phyloP scores from a whole-genome alignment of 2,329 filamentous ascomycete genomes.

The Colletotrichum falcatum region DNA sequence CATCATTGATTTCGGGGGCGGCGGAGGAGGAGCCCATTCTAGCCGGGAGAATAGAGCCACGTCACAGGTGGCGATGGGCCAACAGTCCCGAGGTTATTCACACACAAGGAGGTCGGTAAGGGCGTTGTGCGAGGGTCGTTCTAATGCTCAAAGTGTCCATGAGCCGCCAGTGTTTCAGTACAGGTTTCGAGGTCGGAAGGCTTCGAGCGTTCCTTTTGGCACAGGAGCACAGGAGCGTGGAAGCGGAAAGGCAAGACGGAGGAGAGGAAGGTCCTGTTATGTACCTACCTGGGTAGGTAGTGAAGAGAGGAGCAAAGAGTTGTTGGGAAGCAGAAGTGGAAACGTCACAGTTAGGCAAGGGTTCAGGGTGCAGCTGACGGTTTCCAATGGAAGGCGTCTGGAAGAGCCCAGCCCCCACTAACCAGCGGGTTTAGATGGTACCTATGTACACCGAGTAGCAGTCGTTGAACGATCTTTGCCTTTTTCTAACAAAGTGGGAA shows the following conservation, averaged over 20 bases:
- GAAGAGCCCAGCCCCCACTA: constrained; percentile 22
- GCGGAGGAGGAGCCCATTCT: constrained; percentile 44
- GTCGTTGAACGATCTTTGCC: constrained; percentile 14
- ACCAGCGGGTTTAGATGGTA: constrained; percentile 19
- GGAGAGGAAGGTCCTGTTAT: not conserved
- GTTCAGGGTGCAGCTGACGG: constrained; percentile 17
- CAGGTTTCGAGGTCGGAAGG: not conserved
- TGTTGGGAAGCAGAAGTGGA: constrained; percentile 21
- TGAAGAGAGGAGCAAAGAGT: constrained; percentile 13
- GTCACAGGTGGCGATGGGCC: constrained; percentile 3
- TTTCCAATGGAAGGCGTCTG: constrained; percentile 23
- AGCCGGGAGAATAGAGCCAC: not conserved
- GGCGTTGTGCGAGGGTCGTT: constrained; percentile 33
- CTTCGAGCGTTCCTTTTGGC: constrained; percentile 5
- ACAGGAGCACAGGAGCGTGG: not conserved
- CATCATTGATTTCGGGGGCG: constrained; percentile 34
- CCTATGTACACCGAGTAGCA: no score
- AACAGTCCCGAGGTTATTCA: constrained; percentile 26
- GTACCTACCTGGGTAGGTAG: no score
- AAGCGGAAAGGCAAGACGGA: not conserved
- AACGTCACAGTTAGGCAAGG: constrained; percentile 34
- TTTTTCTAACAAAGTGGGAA: constrained; percentile 1
- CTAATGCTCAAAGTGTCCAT: constrained; percentile 39
- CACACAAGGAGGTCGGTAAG: constrained; percentile 39
- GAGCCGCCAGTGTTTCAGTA: constrained; percentile 36